phyloP scores from a whole-genome alignment of 2,329 filamentous ascomycete genomes.

The Fusarium foetens region DNA sequence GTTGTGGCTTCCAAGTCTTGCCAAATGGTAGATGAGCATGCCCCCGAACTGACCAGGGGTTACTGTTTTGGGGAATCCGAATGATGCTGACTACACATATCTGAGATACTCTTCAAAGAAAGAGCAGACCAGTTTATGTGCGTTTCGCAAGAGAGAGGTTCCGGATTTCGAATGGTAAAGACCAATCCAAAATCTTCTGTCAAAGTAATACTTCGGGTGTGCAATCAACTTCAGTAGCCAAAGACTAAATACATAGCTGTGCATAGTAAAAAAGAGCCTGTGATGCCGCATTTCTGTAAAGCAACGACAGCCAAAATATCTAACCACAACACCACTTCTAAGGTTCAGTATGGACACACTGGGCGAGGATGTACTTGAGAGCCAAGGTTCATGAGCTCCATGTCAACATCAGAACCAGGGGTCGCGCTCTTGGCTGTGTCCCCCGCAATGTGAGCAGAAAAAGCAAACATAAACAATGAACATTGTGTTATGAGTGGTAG shows the following conservation, averaged over 20 bases:
- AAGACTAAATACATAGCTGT: background rate
- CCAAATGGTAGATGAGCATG: background rate
- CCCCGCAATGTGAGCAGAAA: slow-evolving; percentile 31
- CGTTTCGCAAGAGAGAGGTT: background rate
- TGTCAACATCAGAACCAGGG: slow-evolving; percentile 22
- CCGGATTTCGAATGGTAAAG: background rate
- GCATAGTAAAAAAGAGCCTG: background rate
- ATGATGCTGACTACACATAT: slow-evolving; percentile 1
- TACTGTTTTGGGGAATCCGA: slow-evolving; percentile 43
- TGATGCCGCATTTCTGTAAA: background rate
- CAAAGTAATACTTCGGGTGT: background rate
- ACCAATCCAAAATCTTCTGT: background rate
- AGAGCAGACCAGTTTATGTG: background rate
- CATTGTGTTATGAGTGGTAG: slow-evolving; percentile 10
- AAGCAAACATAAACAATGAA: slow-evolving; percentile 26
- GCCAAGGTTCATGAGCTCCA: slow-evolving; percentile 1
- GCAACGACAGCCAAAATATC: background rate
- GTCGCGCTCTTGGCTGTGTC: slow-evolving; percentile 14
- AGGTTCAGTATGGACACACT: slow-evolving; percentile 9
- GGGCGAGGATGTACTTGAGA: background rate
- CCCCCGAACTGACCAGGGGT: slow-evolving; percentile 20
- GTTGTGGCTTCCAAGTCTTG: slow-evolving; percentile 33
- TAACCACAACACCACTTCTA: slow-evolving; percentile 12
- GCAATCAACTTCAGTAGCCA: background rate
- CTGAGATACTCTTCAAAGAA: background rate